Evolutionary conservation across 306 rosid species (phyloP).

Genomic region (Rosa multiflora): DNA sequence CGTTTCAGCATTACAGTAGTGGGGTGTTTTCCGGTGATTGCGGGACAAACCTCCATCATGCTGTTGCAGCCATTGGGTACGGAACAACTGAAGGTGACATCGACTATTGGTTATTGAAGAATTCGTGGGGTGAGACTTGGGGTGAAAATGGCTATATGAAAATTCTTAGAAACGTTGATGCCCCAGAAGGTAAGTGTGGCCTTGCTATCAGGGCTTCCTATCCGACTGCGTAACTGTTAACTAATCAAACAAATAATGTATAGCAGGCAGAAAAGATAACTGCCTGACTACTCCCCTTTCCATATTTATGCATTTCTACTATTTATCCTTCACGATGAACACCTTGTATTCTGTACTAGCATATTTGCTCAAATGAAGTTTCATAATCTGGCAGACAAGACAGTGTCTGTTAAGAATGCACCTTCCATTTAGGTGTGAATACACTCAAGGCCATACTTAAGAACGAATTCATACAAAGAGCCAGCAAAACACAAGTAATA

Average conservation of each 20-base stretch:
- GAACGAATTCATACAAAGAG: neutral
- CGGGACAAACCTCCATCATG: no score
- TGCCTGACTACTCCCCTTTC: neutral
- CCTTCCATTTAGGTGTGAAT: neutral
- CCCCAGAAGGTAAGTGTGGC: neutral
- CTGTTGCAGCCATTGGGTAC: no score
- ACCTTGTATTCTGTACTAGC: neutral
- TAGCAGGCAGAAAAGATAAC: neutral
- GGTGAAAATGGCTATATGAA: no score
- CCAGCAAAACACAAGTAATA: slow-evolving; percentile 3
- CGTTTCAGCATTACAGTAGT: neutral
- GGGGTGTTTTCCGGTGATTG: no score
- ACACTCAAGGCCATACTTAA: neutral
- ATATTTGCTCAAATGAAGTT: neutral
- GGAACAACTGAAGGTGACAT: no score
- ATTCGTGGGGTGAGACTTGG: no score
- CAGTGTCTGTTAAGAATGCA: neutral
- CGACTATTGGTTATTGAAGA: no score
- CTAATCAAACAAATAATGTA: neutral
- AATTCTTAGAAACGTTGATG: neutral
- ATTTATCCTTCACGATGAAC: neutral
- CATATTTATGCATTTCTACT: neutral
- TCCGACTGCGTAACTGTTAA: slow-evolving; percentile 5
- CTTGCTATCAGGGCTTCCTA: neutral
- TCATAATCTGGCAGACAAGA: neutral